Evolutionary conservation across 306 rosid genomes (phyloP), one percentile per base, ranked within the genome.

Genomic region (Vigna trinervia): DNA sequence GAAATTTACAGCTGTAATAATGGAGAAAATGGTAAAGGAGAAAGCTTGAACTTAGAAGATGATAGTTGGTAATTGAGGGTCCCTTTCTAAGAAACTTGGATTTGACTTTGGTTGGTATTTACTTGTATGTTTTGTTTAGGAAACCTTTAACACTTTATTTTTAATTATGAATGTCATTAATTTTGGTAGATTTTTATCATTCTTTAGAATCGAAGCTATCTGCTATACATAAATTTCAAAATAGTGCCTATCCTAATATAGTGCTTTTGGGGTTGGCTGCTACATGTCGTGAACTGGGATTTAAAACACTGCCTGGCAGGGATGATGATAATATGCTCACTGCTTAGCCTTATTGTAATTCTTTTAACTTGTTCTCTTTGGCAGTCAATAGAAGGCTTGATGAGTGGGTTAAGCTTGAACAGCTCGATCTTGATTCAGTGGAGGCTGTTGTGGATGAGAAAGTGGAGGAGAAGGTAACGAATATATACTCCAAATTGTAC

Each of bases 331-430:
- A 75, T 22, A 57, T 57, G 64, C 46, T 43, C 66, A 57, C 13
- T 38, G 52, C 23, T 67, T 69, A 14, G 68, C 70, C 19, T 11
- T 48, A 10, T 12, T 50, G 30, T 80, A 53, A 8, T 15, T 58
- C 12, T 81, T 51, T 8, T 36, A 6, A 5, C 7, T 0, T 34
- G 38, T 30, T 30, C 38, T 5, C 77, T 74, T 75, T 73, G 65
- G 71, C 87, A 92, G 99, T 92, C 73, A 96, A 96, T 87, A 89
- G 99, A 86, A 92, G 99, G 89, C 99, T 96, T 83, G 98, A 96
- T 81, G 99, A 92, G 81, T 96, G 99, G 99, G 99, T 92, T 86
- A 92, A 92, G 88, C 96, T 92, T 81, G 98, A 96, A 12, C 99
- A 91, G 72, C 97, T 96, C 63, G 98, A 96, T 84, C 99, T 96